Evolutionary conservation across 2,329 filamentous ascomycete genomes (phyloP).

Genomic region (Penicillium sp.): DNA sequence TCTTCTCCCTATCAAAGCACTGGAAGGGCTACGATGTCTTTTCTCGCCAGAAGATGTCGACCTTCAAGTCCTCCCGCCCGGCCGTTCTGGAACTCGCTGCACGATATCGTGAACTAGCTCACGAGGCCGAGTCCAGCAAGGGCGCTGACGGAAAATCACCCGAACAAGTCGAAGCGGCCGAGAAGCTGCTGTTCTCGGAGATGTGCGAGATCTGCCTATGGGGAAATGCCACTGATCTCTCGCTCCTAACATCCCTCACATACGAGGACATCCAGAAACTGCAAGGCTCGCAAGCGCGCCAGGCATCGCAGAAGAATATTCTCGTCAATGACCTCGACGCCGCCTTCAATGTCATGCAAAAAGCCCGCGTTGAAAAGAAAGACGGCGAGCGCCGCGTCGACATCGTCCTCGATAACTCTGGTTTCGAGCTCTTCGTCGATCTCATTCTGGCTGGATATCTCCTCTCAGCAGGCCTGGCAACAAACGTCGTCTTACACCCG

Average conservation of each 20-base stretch:
- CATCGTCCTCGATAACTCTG: slow-evolving; percentile 94
- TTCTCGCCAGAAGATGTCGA: slow-evolving; percentile 83
- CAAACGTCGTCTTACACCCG: slow-evolving; percentile 83
- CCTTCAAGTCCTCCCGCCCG: slow-evolving; percentile 87
- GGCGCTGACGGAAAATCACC: slow-evolving; percentile 40
- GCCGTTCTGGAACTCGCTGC: slow-evolving; percentile 80
- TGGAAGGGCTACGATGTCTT: slow-evolving; percentile 95
- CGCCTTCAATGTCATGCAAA: slow-evolving; percentile 59
- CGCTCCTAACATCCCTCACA: slow-evolving; percentile 82
- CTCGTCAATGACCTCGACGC: slow-evolving; percentile 79
- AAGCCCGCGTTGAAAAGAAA: slow-evolving; percentile 60
- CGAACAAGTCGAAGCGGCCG: slow-evolving; percentile 65
- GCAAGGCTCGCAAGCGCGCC: slow-evolving; percentile 84
- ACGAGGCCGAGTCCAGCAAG: slow-evolving; percentile 64
- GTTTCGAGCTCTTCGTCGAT: slow-evolving; percentile 96
- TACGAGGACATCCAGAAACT: slow-evolving; percentile 98
- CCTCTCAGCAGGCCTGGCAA: slow-evolving; percentile 80
- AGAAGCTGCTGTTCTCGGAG: slow-evolving; percentile 80
- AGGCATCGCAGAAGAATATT: slow-evolving; percentile 88
- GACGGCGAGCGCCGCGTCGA: slow-evolving; percentile 76
- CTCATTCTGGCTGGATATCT: slow-evolving; percentile 90
- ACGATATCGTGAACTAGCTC: slow-evolving; percentile 75
- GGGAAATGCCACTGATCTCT: slow-evolving; percentile 95
- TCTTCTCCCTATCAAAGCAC: slow-evolving; percentile 74
- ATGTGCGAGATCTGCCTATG: slow-evolving; percentile 97